A percentile compares a stretch with the other conserved stretches of the same genome.
Conservation (phyloP, 257 asterid species). For the Eustoma russellianum region DNA sequence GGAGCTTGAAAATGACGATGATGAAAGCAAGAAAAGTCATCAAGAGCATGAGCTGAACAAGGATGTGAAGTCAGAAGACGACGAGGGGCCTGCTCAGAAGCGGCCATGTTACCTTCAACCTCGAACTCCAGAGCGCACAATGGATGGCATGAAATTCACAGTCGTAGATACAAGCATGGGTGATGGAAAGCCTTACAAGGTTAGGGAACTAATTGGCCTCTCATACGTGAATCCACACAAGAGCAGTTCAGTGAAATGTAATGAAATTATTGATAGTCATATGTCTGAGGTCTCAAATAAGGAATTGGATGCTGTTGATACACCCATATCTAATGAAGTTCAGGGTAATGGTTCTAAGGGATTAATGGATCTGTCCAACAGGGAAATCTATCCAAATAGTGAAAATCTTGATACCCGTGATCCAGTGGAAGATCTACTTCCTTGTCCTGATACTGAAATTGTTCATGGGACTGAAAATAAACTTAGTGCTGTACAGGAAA, state of each 20-base stretch:
- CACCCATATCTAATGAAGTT: slow-evolving; percentile 8
- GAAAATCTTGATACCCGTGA: slow-evolving; percentile 15
- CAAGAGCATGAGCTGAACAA: slow-evolving; percentile 15
- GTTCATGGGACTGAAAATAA: slow-evolving; percentile 14
- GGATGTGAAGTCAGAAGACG: slow-evolving; percentile 22
- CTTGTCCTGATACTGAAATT: slow-evolving; percentile 15
- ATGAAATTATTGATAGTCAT: slow-evolving; percentile 14
- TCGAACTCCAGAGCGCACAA: slow-evolving; percentile 30
- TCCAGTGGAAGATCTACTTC: slow-evolving; percentile 9
- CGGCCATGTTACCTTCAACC: slow-evolving; percentile 57
- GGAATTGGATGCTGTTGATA: slow-evolving; percentile 25
- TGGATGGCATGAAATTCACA: slow-evolving; percentile 33
- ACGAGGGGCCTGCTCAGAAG: slow-evolving; percentile 29
- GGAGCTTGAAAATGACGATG: slow-evolving; percentile 35
- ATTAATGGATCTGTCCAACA: slow-evolving; percentile 11
- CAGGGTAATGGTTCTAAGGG: slow-evolving; percentile 10
- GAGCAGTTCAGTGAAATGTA: slow-evolving; percentile 6
- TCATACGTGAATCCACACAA: slow-evolving; percentile 21
- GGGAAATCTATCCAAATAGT: slow-evolving; percentile 15
- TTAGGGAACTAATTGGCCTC: slow-evolving; percentile 42
- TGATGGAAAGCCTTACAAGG: slow-evolving; percentile 23
- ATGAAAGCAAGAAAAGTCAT: slow-evolving; percentile 14
- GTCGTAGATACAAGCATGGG: slow-evolving; percentile 53
- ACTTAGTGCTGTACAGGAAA: slow-evolving; percentile 19
- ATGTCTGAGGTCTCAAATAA: slow-evolving; percentile 23